phyloP scores from a whole-genome alignment of 345 rosid genomes.

The Tarenaya hassleriana region DNA sequence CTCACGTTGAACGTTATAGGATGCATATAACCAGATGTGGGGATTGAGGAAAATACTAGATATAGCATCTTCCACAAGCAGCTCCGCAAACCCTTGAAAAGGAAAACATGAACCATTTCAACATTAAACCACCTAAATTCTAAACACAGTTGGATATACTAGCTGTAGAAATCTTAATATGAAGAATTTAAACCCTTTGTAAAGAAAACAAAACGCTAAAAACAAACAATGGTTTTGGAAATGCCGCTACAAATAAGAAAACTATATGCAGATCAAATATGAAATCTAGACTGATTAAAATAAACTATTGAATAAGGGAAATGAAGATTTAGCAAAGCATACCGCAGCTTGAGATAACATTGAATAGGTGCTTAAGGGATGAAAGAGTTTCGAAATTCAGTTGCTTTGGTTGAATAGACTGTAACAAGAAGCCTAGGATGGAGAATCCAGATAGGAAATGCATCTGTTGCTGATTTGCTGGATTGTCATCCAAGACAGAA shows the following conservation, averaged over 20 bases:
- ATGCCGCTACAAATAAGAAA: not conserved
- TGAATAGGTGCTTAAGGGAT: conserved; percentile 79
- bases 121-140: not conserved
- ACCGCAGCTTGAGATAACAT: conserved; percentile 69
- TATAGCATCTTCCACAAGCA: conserved; percentile 76
- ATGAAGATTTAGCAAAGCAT: conserved; percentile 28
- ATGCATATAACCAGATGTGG: conserved; percentile 76
- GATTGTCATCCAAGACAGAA: conserved; percentile 86
- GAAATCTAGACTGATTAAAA: conserved; percentile 17
- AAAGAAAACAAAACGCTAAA: not conserved
- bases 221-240: not conserved
- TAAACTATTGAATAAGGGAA: conserved; percentile 4
- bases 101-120: conserved; percentile 4
- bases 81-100: conserved; percentile 59
- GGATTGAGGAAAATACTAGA: conserved; percentile 87
- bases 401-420: conserved; percentile 78
- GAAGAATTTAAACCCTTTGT: conserved; percentile 3
- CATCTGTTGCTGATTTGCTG: conserved; percentile 92
- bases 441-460: conserved; percentile 86
- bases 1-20: conserved; percentile 83
- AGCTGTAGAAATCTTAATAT: not conserved
- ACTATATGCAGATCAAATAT: not conserved
- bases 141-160: conserved; percentile 2
- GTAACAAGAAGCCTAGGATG: conserved; percentile 80
- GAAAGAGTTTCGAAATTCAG: conserved; percentile 90